Evolutionary conservation across 306 rosid species (phyloP), one percentile per base, ranked within the genome.

Genomic region (Casuarina equisetifolia): DNA sequence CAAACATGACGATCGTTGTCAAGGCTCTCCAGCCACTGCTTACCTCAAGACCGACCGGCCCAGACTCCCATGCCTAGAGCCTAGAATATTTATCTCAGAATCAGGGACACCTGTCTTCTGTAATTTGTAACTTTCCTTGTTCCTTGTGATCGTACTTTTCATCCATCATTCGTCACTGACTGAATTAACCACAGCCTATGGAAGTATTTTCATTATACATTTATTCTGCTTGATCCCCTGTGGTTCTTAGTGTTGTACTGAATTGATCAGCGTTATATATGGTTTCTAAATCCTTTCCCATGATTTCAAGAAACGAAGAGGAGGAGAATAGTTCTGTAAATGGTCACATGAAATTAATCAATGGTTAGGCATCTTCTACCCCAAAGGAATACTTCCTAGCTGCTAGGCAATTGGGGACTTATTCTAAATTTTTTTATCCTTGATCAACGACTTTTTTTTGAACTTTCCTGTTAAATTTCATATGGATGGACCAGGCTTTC

Each of bases 1-100:
- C 98, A 77, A 95, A 95, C 80, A 95, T 95, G 98, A 95, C 97
- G 0, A 95, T 95, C 74, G 98, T 95, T 50, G 98, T 95, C 39
- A 95, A 92, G 87, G 98, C 98, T 74, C 88, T 95, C 4, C 98
- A 95, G 72, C 98, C 98, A 68, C 97, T 95, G 77, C 91, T 95
- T 64, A 92, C 91, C 84, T 73, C 96, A 53, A 95, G 85, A 83
- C 98, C 97, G 6, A 73, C 94, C 48, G 98, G 93, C 78, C 90
- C 92, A 11, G 91, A 87, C 0, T 2, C 97, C 40, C 78, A 4
- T 38, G 90, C 89, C 69, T 91, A 86, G 81, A 39, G 90, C 89
- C 69, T 91, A 86, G 81, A 39, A 13, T 59, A 62, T 45, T 3
- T 42, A 66, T 46, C 70, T 55, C 66, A 32, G 64, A 61, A 57